Evolutionary conservation across 2,329 filamentous ascomycete species (phyloP).

Genomic region (Colletotrichum sp.): DNA sequence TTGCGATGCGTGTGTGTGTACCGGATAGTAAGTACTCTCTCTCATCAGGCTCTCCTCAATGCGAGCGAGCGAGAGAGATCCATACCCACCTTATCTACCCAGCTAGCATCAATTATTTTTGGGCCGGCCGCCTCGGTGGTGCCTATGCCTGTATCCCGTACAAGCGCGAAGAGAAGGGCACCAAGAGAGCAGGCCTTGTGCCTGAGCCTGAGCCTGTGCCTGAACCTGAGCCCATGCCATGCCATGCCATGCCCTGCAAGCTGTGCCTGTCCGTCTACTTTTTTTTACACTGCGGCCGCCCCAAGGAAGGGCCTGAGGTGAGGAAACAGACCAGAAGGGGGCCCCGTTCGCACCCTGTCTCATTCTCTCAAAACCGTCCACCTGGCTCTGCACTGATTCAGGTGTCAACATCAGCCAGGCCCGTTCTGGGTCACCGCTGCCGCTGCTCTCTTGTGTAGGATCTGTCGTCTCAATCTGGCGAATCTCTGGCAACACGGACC

Average conservation of each 20-base stretch:
- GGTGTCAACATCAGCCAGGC: constrained; percentile 9
- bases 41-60: not conserved
- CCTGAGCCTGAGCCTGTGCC: not conserved
- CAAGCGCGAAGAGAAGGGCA: not conserved
- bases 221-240: not conserved
- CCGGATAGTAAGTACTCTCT: not conserved
- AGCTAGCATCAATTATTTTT: not conserved
- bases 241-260: not conserved
- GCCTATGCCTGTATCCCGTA: not conserved
- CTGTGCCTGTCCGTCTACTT: not conserved
- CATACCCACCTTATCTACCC: not conserved
- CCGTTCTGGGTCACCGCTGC: not conserved
- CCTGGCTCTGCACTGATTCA: constrained; percentile 14
- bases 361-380: constrained; percentile 5
- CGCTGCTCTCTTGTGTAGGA: not conserved
- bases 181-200: not conserved
- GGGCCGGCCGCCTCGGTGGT: not conserved
- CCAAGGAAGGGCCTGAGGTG: not conserved
- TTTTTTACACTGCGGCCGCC: not conserved
- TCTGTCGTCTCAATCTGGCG: constrained; percentile 19
- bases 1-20: not conserved
- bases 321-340: not conserved
- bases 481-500: constrained; percentile 27
- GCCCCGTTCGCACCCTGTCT: constrained; percentile 12
- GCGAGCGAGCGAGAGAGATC: not conserved